Base-by-base conservation (phyloP, 345 rosid species). In the Geranium brycei region DNA sequence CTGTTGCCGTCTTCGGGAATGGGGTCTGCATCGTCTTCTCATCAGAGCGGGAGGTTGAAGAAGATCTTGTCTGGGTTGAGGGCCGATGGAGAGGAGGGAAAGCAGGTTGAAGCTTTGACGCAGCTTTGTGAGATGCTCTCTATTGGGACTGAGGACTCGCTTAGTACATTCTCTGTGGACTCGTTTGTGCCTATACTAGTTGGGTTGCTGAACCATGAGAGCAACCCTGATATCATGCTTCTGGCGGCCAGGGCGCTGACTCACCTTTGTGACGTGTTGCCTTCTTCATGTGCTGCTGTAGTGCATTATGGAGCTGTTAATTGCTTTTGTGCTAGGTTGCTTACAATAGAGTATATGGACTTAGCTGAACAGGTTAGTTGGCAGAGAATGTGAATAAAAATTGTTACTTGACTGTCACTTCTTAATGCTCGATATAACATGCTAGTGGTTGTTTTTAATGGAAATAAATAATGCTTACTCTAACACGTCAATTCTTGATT, bases 291-390 rank as follows among this genome's bases (percentile, higher is more conserved):
- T 71, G 91, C 93, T 58, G 97, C 99, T 30, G 99, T 95, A 61
- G 99, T 91, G 70, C 99, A 91, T 71, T 95, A 91, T 71, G 96
- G 95, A 51, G 95, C 99, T 7, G 96, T 95, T 69, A 77, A 91
- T 0, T 91, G 95, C 77, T 87, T 95, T 62, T 88, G 85, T 47
- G 97, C 97, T 1, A 83, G 99, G 83, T 74, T 95, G 82, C 84
- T 95, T n/a, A 88, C 99, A 10, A 95, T 95, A 30, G 99, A 91
- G 79, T 95, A 95, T 65, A 95, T 95, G 99, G 99, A 95, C 78
- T 81, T 95, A 72, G 99, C 99, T 62, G 99, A 95, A 75, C 99
- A 95, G 97, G 97, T 95, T 53, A 19, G 19, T 7, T 23, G 32
- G 18, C 17, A 6, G 19, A 35, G 61, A 8, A 31, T 56, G 23